Base-by-base conservation (phyloP, 2,329 filamentous ascomycete species). In the Blastomyces silverae region DNA sequence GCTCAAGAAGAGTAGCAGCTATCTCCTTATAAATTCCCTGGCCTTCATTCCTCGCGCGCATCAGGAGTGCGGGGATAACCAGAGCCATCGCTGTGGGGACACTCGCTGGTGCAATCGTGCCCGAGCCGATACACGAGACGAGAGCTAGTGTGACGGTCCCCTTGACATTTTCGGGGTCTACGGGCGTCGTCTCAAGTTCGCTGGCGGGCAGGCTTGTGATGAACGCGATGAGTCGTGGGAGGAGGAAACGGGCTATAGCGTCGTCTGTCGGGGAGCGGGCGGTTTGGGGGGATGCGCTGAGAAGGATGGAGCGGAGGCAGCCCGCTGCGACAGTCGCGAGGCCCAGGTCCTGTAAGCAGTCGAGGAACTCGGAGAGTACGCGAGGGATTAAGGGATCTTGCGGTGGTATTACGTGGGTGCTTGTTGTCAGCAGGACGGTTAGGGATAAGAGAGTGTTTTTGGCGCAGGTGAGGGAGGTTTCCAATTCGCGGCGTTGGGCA, bases 401-500 rank as follows among this genome's bases (percentile, higher is more conserved):
- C 0, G 90, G 84, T 0, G 87, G 85, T 64, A 97, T 84, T 55
- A 87, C 83, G 69, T 89, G 89, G 66, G 86, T 84, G 7, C 90
- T 89, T 52, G 88, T 88, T 10, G 91, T 96, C 66, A 99, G 87
- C 10, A 99, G 83, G 66, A 99, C 89, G 0, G 94, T 96, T 58
- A 89, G 88, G 0, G 92, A 91, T 59, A 99, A 82, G 5, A 99
- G 84, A 4, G 89, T 90, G 73, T 97, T 99, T 80, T 95, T 97
- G 72, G 97, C 93, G 74, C 92, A 96, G 1, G 89, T 82, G 31
- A 99, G 81, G 2, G 92, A 91, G 5, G 89, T 87, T 25, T 92
- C 87, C 3, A 82, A 84, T 68, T 82, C 81, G 44, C 81, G 78
- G 42, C 81, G 77, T 70, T 83, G 79, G 22, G 79, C 79, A 52